Evolutionary conservation across 1,284 basidiomycete genomes (phyloP).

Genomic region (Naganishia liquefaciens): DNA sequence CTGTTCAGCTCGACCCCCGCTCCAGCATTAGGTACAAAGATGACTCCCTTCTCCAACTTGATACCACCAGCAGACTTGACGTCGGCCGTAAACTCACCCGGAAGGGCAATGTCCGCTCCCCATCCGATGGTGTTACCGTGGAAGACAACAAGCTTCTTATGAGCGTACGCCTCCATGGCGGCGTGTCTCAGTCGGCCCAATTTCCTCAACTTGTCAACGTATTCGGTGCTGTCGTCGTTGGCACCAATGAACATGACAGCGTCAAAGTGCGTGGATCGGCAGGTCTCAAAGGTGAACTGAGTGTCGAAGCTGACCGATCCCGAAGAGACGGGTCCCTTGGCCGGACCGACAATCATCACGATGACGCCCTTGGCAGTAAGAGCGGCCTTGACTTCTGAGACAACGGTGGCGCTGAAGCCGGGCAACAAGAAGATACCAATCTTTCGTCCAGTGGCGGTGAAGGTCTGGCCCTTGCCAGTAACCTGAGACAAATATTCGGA

Average conservation of each 20-base stretch:
- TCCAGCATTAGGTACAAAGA: slow-evolving; percentile 49
- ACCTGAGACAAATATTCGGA: slow-evolving; percentile 63
- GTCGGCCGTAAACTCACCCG: slow-evolving; percentile 44
- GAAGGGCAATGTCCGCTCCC: slow-evolving; percentile 44
- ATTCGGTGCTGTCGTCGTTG: slow-evolving; percentile 31
- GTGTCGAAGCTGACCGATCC: slow-evolving; percentile 51
- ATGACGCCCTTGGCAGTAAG: slow-evolving; percentile 62
- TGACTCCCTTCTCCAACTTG: slow-evolving; percentile 47
- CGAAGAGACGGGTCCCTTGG: slow-evolving; percentile 62
- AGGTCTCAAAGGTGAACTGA: slow-evolving; percentile 72
- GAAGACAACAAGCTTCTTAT: slow-evolving; percentile 74
- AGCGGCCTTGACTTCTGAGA: slow-evolving; percentile 61
- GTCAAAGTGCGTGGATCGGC: slow-evolving; percentile 76
- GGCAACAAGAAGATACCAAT: slow-evolving; percentile 72
- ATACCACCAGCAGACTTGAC: slow-evolving; percentile 41
- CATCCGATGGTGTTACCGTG: slow-evolving; percentile 58
- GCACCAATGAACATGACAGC: slow-evolving; percentile 72
- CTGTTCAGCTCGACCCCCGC: slow-evolving; percentile 50
- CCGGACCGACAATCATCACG: slow-evolving; percentile 67
- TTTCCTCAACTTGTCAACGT: slow-evolving; percentile 57
- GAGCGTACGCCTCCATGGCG: slow-evolving; percentile 74
- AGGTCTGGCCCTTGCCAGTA: slow-evolving; percentile 52
- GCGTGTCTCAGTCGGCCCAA: slow-evolving; percentile 59
- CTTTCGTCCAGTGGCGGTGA: slow-evolving; percentile 60
- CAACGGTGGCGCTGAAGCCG: slow-evolving; percentile 66